Conservation (phyloP, 176 grass and related monocot species). For the Pontederia crassipes region DNA sequence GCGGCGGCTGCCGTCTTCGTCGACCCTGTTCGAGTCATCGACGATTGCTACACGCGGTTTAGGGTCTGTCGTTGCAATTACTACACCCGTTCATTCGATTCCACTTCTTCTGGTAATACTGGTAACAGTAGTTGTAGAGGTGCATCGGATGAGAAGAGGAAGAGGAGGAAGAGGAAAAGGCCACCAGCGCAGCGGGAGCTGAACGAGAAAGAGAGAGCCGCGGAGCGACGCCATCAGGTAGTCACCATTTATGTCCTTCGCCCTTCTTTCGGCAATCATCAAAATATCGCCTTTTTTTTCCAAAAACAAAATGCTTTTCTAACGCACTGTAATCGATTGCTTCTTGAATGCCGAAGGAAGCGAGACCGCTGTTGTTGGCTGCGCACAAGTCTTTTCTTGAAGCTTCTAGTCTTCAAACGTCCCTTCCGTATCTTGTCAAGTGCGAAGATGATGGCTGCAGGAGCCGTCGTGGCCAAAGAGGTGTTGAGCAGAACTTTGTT, state of each 20-base stretch:
- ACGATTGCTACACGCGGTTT: conserved; percentile 47
- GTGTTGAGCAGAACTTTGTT: conserved; percentile 41
- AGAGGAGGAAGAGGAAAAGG: conserved; percentile 15
- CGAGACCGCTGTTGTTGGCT: conserved; percentile 38
- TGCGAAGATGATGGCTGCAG: conserved; percentile 12
- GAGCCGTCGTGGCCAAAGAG: not conserved
- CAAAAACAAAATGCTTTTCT: not conserved
- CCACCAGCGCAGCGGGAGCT: conserved; percentile 26
- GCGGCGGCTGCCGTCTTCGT: conserved; percentile 31
- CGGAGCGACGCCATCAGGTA: conserved; percentile 72
- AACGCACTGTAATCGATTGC: not conserved
- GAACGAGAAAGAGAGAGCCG: conserved; percentile 46
- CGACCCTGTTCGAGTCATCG: conserved; percentile 76
- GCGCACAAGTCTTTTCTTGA: conserved; percentile 46
- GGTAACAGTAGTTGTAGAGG: conserved; percentile 1
- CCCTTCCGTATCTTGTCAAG: conserved; percentile 32
- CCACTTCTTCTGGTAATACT: conserved; percentile 6
- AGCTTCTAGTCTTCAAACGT: conserved; percentile 35
- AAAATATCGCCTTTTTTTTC: not conserved
- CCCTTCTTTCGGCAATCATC: conserved; percentile 3
- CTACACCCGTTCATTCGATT: conserved; percentile 66
- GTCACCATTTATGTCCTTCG: too few relatives aligned
- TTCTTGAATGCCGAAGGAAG: conserved; percentile 31
- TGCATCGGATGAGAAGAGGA: conserved; percentile 23
- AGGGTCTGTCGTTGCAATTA: conserved; percentile 54